Evolutionary conservation across 1,139 yeast species (phyloP).

Genomic region (Geotrichum europaeum): DNA sequence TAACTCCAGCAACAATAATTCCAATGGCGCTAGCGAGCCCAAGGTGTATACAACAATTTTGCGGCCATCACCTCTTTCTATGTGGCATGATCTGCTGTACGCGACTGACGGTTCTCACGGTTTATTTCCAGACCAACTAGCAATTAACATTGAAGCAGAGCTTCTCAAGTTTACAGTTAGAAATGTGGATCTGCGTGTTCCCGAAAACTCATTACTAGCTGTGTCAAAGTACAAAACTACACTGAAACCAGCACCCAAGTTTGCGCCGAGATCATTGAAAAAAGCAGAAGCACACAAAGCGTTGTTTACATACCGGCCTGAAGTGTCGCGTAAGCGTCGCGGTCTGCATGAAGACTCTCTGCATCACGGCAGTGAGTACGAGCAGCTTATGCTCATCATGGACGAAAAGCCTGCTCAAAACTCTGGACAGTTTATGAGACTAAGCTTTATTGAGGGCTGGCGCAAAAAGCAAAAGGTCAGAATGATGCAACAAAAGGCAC

Average conservation of each 20-base stretch:
- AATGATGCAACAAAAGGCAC: constrained; percentile 20
- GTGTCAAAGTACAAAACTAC: not conserved
- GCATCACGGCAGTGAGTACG: constrained; percentile 76
- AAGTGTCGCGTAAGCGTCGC: constrained; percentile 26
- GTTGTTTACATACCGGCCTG: constrained; percentile 25
- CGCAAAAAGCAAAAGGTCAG: constrained; percentile 34
- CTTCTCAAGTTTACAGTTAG: constrained; percentile 71
- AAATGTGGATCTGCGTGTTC: constrained; percentile 66
- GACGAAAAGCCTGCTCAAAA: constrained; percentile 31
- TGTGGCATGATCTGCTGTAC: constrained; percentile 78
- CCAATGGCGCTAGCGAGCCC: constrained; percentile 39
- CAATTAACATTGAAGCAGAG: constrained; percentile 77
- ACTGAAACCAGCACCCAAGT: not conserved
- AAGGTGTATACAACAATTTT: constrained; percentile 70
- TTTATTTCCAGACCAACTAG: constrained; percentile 70
- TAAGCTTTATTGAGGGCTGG: constrained; percentile 39
- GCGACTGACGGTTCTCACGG: constrained; percentile 69
- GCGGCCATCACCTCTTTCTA: constrained; percentile 71
- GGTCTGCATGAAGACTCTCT: constrained; percentile 55
- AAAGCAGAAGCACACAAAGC: constrained; percentile 13
- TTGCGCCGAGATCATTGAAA: constrained; percentile 1
- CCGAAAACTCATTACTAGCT: constrained; percentile 28
- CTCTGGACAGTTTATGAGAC: constrained; percentile 39
- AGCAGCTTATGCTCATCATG: constrained; percentile 70
- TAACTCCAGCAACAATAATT: constrained; percentile 2